These are phyloP conservation scores for Aspergillus costaricaensis DNA, from an alignment of 2,329 filamentous ascomycete species.

Conservation along the genomic window DNA sequence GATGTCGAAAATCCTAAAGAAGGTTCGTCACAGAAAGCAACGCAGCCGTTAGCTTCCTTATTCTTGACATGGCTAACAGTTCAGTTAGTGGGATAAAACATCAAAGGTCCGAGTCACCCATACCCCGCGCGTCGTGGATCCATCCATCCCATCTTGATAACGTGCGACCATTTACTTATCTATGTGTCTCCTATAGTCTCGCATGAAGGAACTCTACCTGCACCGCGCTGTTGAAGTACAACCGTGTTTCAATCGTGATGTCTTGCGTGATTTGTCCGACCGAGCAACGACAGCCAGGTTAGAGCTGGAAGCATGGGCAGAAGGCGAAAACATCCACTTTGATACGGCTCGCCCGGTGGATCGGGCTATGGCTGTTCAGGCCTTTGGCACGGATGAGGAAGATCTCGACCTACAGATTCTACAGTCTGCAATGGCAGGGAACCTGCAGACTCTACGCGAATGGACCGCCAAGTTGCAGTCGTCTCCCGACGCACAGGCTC, in stretches of 20 bases:
- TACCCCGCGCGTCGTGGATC: background rate
- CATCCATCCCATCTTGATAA: background rate
- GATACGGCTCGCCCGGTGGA: slow-evolving; percentile 54
- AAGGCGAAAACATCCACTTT: slow-evolving; percentile 90
- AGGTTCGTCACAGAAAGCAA: slow-evolving; percentile 54
- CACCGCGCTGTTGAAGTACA: slow-evolving; percentile 96
- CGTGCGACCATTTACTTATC: slow-evolving; percentile 28
- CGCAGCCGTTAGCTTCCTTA: slow-evolving; percentile 12
- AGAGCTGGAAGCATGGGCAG: slow-evolving; percentile 93
- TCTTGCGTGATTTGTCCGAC: slow-evolving; percentile 94
- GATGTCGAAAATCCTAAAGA: slow-evolving; percentile 98
- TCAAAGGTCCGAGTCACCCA: slow-evolving; percentile 66
- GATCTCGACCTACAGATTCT: slow-evolving; percentile 87
- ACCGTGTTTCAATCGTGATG: slow-evolving; percentile 95
- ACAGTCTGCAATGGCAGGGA: slow-evolving; percentile 79
- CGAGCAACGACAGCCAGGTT: slow-evolving; percentile 95
- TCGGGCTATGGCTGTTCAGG: slow-evolving; percentile 38
- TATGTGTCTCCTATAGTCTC: slow-evolving; percentile 60
- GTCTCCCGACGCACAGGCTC: slow-evolving; percentile 66
- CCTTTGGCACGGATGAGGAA: slow-evolving; percentile 73
- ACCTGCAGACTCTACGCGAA: slow-evolving; percentile 74
- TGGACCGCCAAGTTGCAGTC: slow-evolving; percentile 71
- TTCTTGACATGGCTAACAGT: slow-evolving; percentile 23
- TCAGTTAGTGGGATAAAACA: slow-evolving; percentile 86
- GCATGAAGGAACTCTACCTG: slow-evolving; percentile 95